Conservation (phyloP, 805 yeast species). For the Zygosaccharomyces bisporus region DNA sequence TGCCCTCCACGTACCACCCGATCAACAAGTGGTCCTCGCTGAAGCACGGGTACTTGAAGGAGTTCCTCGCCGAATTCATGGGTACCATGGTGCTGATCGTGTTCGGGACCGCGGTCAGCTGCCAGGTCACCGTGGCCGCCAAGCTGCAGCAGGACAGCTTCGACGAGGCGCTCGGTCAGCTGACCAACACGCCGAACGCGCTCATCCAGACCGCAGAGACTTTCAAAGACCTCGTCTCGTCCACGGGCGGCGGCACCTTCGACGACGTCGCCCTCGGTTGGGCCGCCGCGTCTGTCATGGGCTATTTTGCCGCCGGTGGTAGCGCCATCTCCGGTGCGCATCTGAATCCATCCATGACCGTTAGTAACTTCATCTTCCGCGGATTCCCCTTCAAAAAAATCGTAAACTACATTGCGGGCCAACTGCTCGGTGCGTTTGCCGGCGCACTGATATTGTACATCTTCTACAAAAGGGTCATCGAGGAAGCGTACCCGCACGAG, state of each 20-base stretch:
- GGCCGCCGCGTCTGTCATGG: conserved; percentile 53
- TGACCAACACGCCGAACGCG: conserved; percentile 7
- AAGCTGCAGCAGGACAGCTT: conserved; percentile 20
- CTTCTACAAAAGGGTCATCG: conserved; percentile 40
- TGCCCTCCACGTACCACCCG: conserved; percentile 38
- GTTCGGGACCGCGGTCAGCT: conserved; percentile 48
- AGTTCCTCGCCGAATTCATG: conserved; percentile 49
- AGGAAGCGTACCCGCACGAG: conserved; percentile 23
- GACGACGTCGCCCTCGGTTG: conserved; percentile 46
- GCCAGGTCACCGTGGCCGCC: conserved; percentile 42
- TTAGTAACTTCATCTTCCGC: conserved; percentile 46
- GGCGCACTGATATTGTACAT: conserved; percentile 48
- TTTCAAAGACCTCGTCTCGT: conserved; percentile 17
- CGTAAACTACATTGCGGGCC: conserved; percentile 44
- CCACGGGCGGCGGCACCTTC: conserved; percentile 40
- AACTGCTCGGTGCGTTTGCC: conserved; percentile 46
- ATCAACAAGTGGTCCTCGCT: conserved; percentile 36
- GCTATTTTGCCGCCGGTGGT: conserved; percentile 50
- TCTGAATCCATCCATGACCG: conserved; percentile 51
- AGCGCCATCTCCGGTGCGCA: conserved; percentile 53
- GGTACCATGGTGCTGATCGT: conserved; percentile 46
- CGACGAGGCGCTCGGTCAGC: conserved; percentile 10
- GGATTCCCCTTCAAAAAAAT: conserved; percentile 50
- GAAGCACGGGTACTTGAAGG: conserved; percentile 39
- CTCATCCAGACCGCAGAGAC: conserved; percentile 14